phyloP scores from a whole-genome alignment of 2,329 filamentous ascomycete species.

The Geosmithia flava region DNA sequence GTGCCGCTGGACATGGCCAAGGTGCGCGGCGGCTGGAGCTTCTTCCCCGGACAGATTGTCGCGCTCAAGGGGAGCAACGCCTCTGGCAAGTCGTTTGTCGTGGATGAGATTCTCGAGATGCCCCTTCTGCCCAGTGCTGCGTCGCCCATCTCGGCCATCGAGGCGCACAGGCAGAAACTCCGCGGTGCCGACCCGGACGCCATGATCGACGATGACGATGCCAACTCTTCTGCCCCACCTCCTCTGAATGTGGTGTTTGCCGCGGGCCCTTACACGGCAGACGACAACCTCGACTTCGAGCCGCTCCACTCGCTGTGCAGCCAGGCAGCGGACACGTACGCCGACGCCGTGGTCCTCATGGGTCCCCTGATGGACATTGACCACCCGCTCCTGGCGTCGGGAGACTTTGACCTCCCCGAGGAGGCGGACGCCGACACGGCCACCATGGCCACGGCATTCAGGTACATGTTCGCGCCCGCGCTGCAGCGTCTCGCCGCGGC shows the following conservation, averaged over 20 bases:
- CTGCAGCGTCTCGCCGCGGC: slow-evolving; percentile 57
- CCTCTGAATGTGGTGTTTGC: slow-evolving; percentile 70
- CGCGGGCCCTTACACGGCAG: slow-evolving; percentile 81
- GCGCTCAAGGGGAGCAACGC: slow-evolving; percentile 79
- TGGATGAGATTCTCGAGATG: slow-evolving; percentile 61
- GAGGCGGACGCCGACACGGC: slow-evolving; percentile 64
- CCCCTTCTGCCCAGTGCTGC: slow-evolving; percentile 67
- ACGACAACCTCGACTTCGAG: slow-evolving; percentile 85
- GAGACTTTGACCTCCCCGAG: slow-evolving; percentile 66
- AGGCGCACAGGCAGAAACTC: slow-evolving; percentile 57
- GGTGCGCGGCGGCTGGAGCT: slow-evolving; percentile 52
- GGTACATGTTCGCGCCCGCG: slow-evolving; percentile 61
- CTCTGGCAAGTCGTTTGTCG: slow-evolving; percentile 71
- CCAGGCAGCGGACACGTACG: slow-evolving; percentile 60
- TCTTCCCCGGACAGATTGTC: slow-evolving; percentile 92
- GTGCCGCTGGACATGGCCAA: slow-evolving; percentile 67
- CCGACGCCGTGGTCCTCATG: slow-evolving; percentile 66
- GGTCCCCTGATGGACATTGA: slow-evolving; percentile 89
- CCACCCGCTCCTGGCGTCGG: slow-evolving; percentile 73
- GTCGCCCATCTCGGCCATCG: slow-evolving; percentile 52
- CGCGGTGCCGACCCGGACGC: slow-evolving; percentile 43
- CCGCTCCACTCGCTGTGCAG: slow-evolving; percentile 72
- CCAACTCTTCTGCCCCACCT: slow-evolving; percentile 33
- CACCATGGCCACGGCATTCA: slow-evolving; percentile 75
- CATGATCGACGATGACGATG: slow-evolving; percentile 26